phyloP scores from a whole-genome alignment of 2,329 filamentous ascomycete genomes.

The Harringtonia lauricola region DNA sequence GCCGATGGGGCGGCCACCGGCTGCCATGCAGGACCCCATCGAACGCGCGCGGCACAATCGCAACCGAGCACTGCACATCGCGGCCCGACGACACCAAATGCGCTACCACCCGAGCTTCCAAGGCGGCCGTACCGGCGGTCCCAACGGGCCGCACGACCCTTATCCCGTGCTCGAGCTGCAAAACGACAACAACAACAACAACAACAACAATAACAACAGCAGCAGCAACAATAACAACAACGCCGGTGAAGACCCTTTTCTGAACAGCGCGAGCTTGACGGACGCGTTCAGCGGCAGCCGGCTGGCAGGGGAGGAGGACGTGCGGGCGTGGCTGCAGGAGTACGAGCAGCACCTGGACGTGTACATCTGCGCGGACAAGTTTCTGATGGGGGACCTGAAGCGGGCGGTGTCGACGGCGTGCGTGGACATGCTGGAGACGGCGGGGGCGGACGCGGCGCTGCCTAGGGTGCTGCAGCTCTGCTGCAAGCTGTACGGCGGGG shows the following conservation, averaged over 20 bases:
- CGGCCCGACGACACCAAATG: too few species aligned
- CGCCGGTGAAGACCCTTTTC: too few species aligned
- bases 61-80: too few species aligned
- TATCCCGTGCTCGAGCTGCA: too few species aligned
- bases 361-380: slow-evolving; percentile 37
- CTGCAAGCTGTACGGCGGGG: slow-evolving; percentile 28
- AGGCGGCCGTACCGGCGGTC: too few species aligned
- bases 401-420: slow-evolving; percentile 26
- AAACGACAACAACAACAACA: too few species aligned
- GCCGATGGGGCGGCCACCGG: slow-evolving; percentile 5
- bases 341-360: slow-evolving; percentile 36
- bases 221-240: too few species aligned
- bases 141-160: too few species aligned
- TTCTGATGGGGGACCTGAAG: slow-evolving; percentile 34
- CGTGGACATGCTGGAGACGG: slow-evolving; percentile 34
- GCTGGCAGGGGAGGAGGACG: slow-evolving; percentile 29
- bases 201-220: too few species aligned
- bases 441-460: slow-evolving; percentile 29
- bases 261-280: slow-evolving; percentile 1
- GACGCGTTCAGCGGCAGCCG: slow-evolving; percentile 17
- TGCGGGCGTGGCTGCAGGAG: slow-evolving; percentile 34
- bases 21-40: too few species aligned
- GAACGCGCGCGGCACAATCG: too few species aligned
- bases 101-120: too few species aligned
- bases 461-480: slow-evolving; percentile 32